A percentile compares a stretch with the other conserved stretches of the same genome.
Conservation (phyloP, 2,329 filamentous ascomycete species). For the Didymella glomerata region DNA sequence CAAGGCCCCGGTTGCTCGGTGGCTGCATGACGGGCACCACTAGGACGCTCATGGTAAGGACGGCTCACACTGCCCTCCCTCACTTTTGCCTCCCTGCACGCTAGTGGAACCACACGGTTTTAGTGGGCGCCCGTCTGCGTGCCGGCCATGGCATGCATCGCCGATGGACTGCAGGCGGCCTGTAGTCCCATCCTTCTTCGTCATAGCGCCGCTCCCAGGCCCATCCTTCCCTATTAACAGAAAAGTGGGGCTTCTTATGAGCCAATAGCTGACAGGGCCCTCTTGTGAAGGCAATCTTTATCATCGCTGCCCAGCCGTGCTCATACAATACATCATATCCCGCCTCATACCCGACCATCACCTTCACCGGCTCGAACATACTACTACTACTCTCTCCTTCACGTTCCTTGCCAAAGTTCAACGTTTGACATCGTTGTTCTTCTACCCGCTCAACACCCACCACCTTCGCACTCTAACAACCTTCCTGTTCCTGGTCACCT, state of each 20-base stretch:
- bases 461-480: conserved; percentile 15
- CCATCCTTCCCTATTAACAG: conserved; percentile 51
- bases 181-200: conserved; percentile 48
- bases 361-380: conserved; percentile 24
- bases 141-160: conserved; percentile 40
- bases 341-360: conserved; percentile 40
- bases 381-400: conserved; percentile 36
- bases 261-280: conserved; percentile 41
- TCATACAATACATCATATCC: conserved; percentile 50
- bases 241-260: conserved; percentile 38
- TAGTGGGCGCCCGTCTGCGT: conserved; percentile 36
- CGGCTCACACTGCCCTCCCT: conserved; percentile 32
- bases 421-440: conserved; percentile 26
- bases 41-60: conserved; percentile 28
- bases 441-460: conserved; percentile 24
- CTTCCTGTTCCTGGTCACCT: conserved; percentile 31
- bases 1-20: conserved; percentile 32
- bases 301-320: conserved; percentile 49
- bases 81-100: conserved; percentile 39
- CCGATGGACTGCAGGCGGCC: conserved; percentile 41
- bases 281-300: conserved; percentile 36
- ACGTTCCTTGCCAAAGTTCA: conserved; percentile 28
- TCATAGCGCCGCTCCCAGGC: conserved; percentile 48
- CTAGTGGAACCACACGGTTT: conserved; percentile 36
- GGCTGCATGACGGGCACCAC: conserved; percentile 32